A percentile compares a stretch with the other conserved stretches of the same genome.
Evolutionary conservation across 805 yeast genomes (phyloP).

Genomic region (Candida methanosorbosa): DNA sequence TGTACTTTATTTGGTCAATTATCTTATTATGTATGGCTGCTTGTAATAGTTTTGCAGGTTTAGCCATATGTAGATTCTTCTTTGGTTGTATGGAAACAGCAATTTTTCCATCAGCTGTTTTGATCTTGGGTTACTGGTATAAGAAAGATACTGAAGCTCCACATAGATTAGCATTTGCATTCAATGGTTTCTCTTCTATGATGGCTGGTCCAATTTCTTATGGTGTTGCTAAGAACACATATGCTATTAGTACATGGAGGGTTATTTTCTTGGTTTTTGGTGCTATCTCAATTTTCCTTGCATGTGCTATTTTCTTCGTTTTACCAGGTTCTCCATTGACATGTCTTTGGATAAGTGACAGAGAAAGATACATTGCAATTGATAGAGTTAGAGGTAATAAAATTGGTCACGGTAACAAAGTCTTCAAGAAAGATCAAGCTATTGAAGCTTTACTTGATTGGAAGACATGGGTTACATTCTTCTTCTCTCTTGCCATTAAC

Average conservation of each 20-base stretch:
- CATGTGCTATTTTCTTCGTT: conserved; percentile 11
- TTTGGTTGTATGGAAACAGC: conserved; percentile 34
- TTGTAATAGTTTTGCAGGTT: conserved; percentile 29
- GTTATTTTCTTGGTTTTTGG: conserved; percentile 35
- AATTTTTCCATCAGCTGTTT: conserved; percentile 23
- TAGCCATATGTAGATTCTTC: conserved; percentile 36
- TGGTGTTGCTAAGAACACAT: conserved; percentile 21
- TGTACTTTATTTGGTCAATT: conserved; percentile 53
- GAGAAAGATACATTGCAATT: conserved; percentile 24
- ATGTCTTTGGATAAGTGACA: conserved; percentile 33
- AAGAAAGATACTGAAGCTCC: conserved; percentile 13
- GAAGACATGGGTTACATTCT: conserved; percentile 22
- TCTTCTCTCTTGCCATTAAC: conserved; percentile 27
- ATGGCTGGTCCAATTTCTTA: conserved; percentile 20
- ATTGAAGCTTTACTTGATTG: conserved; percentile 34
- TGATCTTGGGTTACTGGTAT: conserved; percentile 23
- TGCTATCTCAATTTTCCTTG: conserved; percentile 28
- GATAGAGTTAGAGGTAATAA: conserved; percentile 27
- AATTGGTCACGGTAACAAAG: conserved; percentile 34
- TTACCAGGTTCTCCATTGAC: conserved; percentile 34
- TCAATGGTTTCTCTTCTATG: conserved; percentile 14
- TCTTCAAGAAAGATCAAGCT: conserved; percentile 32
- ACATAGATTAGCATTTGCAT: conserved; percentile 25
- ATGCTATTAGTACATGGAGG: conserved; percentile 32
- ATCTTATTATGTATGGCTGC: conserved; percentile 41